Evolutionary conservation across 208 protist genomes (phyloP).

Genomic region (Trypanosoma congolense): DNA sequence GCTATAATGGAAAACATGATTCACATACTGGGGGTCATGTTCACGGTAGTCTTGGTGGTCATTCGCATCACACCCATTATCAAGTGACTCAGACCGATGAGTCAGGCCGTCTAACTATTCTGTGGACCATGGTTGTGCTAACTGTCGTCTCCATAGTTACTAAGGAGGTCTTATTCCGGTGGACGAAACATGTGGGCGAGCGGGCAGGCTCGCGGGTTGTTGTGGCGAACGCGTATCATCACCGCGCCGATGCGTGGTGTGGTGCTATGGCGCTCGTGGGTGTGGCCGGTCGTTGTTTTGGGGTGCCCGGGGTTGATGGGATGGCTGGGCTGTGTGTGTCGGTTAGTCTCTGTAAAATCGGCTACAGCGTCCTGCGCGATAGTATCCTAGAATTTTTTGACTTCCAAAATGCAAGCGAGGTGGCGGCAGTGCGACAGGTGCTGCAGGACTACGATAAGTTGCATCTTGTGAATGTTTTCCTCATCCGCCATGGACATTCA

Average conservation of each 20-base stretch:
- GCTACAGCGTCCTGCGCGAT: constrained; percentile 53
- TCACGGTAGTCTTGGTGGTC: constrained; percentile 1
- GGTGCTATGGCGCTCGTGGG: constrained; percentile 77
- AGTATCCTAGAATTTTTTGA: constrained; percentile 85
- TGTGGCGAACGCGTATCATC: constrained; percentile 86
- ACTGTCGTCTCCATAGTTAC: constrained; percentile 55
- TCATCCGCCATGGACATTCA: constrained; percentile 78
- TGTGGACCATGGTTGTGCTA: constrained; percentile 83
- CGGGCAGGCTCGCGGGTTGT: constrained; percentile 76
- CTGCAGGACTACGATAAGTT: constrained; percentile 55
- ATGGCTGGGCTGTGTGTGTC: constrained; percentile 75
- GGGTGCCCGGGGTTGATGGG: constrained; percentile 73
- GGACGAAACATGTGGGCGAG: constrained; percentile 67
- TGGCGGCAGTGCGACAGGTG: constrained; percentile 45
- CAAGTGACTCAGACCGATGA: constrained; percentile 50
- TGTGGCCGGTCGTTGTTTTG: constrained; percentile 60
- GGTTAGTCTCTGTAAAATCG: constrained; percentile 73
- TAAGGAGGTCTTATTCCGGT: constrained; percentile 83
- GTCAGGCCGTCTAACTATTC: constrained; percentile 43
- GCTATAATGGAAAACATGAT: too few species aligned
- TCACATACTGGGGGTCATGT: constrained; percentile 23
- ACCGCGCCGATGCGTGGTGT: constrained; percentile 86
- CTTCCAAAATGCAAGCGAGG: constrained; percentile 67
- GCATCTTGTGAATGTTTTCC: constrained; percentile 73
- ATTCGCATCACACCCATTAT: constrained; percentile 57